Evolutionary conservation across 257 asterid genomes (phyloP), one percentile per base, ranked within the genome.

Genomic region (Anisodus tanguticus): DNA sequence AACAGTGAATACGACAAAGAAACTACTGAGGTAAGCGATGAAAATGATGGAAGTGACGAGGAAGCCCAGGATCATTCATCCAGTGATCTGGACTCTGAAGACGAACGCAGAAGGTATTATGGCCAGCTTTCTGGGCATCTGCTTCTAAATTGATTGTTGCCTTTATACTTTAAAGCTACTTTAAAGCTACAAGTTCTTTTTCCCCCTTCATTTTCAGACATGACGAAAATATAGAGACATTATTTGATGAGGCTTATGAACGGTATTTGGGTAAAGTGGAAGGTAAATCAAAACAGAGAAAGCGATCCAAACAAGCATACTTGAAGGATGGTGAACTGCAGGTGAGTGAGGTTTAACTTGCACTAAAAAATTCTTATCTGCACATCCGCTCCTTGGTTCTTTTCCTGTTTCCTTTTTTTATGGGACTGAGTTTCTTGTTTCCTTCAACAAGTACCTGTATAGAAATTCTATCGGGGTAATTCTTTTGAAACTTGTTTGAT

Each of bases 51-150:
- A 79, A 87, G 89, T 85, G 72, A 83, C 3, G 91, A 79, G 47
- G 95, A 89, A 81, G 86, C 83, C 71, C 89, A 91, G 83, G 94
- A 87, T 39, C 71, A 77, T 83, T 41, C 86, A 47, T 80, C 91
- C 59, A 93, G 98, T 85, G 98, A 95, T 88, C 66, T 90, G 71
- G 99, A 95, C 86, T 90, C 99, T 39, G 99, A 95, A 83, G 99
- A 97, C 85, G 98, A 97, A 88, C 88, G 90, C 35, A 89, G 79
- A 62, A 87, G 98, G 98, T 95, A 91, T 54, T 62, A 66, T 39
- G 85, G 37, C 80, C 60, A 19, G 39, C 55, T 58, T 43, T 81
- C 83, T 84, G 63, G 15, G 37, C 74, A 69, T 58, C 77, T 10
- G 72, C 76, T 85, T 84, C 83, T 17, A 26, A n/a, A 64, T 45